Percentiles rank a stretch among this genome's conserved stretches.
phyloP scores from a whole-genome alignment of 176 grass and related monocot species.

The Poa annua region DNA sequence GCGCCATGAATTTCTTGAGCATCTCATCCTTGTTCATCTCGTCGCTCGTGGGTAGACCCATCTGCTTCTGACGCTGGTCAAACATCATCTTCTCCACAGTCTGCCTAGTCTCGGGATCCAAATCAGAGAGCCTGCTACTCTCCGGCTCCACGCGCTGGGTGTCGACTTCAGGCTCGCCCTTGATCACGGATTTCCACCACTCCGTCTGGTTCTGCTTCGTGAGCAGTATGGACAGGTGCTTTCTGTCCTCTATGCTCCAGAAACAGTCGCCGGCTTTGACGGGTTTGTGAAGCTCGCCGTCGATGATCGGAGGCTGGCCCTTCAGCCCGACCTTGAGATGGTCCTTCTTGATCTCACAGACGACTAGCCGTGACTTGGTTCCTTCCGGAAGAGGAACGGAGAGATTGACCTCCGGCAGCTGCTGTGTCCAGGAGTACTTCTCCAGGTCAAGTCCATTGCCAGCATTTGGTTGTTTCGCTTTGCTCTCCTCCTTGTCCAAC shows the following conservation, averaged over 20 bases:
- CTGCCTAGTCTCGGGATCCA: constrained; percentile 94
- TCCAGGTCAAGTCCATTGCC: constrained; percentile 98
- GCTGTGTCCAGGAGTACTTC: constrained; percentile 94
- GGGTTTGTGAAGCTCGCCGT: constrained; percentile 76
- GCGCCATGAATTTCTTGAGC: constrained; percentile 92
- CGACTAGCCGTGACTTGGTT: constrained; percentile 86
- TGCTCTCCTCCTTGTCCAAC: too few relatives aligned
- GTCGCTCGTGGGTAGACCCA: constrained; percentile 93
- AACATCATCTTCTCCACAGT: constrained; percentile 99
- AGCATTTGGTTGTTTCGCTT: constrained; percentile 54
- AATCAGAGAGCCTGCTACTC: constrained; percentile 80
- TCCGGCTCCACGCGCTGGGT: constrained; percentile 85
- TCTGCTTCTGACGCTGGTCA: constrained; percentile 95
- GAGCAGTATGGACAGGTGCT: constrained; percentile 65
- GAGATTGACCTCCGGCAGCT: constrained; percentile 78
- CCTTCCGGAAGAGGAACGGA: constrained; percentile 76
- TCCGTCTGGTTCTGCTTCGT: constrained; percentile 97
- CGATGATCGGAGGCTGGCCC: constrained; percentile 80
- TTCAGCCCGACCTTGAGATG: constrained; percentile 87
- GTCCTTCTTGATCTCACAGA: constrained; percentile 85
- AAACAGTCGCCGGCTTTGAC: constrained; percentile 87
- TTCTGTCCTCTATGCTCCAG: constrained; percentile 99
- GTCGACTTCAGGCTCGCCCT: constrained; percentile 88
- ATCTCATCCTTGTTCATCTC: constrained; percentile 97
- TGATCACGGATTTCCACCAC: constrained; percentile 87